Evolutionary conservation across 2,329 filamentous ascomycete species (phyloP).

Genomic region (Trichoderma afroharzianum): DNA sequence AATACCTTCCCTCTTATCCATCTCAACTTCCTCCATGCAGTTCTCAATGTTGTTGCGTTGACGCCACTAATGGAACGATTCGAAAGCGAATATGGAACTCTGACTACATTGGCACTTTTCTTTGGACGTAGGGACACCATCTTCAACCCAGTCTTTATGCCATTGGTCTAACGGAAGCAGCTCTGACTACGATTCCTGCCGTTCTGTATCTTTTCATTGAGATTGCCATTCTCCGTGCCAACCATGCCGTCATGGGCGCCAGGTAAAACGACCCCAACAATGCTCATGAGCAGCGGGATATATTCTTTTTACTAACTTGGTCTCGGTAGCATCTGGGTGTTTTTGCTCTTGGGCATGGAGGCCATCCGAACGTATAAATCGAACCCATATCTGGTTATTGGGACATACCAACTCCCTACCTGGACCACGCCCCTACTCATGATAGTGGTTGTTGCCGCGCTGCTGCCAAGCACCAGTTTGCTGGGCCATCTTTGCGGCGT

Average conservation of each 20-base stretch:
- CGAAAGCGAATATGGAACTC: constrained; percentile 85
- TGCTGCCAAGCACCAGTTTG: constrained; percentile 79
- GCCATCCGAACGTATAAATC: constrained; percentile 78
- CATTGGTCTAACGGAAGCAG: constrained; percentile 39
- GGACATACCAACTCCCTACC: constrained; percentile 70
- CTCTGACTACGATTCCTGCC: constrained; percentile 77
- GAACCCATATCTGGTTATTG: constrained; percentile 71
- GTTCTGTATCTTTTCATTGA: constrained; percentile 78
- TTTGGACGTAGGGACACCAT: constrained; percentile 71
- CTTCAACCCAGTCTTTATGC: not conserved
- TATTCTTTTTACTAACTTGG: not conserved
- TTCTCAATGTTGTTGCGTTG: constrained; percentile 76
- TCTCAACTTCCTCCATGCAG: constrained; percentile 70
- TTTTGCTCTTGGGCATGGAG: constrained; percentile 80
- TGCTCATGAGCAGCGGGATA: not conserved
- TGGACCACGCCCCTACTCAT: constrained; percentile 85
- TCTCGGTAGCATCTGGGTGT: constrained; percentile 75
- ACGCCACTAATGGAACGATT: constrained; percentile 90
- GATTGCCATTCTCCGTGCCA: constrained; percentile 64
- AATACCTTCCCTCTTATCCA: constrained; percentile 93
- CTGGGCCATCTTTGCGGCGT: constrained; percentile 83
- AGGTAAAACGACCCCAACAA: constrained; percentile 53
- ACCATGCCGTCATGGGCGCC: constrained; percentile 74
- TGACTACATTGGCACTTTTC: constrained; percentile 83
- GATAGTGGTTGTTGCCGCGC: constrained; percentile 67